Evolutionary conservation across 2,329 filamentous ascomycete species (phyloP), one percentile per base, ranked within the genome.

Genomic region (Fusarium sublunatum): DNA sequence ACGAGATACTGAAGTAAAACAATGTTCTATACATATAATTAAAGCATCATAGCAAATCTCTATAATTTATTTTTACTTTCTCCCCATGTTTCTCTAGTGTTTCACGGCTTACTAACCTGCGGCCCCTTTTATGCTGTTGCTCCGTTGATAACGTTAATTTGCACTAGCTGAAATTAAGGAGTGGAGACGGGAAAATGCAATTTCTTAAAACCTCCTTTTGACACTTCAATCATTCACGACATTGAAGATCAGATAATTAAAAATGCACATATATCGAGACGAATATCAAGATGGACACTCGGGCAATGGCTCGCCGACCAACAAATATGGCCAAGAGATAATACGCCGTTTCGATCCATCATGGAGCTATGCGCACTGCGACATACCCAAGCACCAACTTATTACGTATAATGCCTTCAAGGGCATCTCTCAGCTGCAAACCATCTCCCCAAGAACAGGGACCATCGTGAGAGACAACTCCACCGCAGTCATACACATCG

Each of bases 401-500:
- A 19, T 58, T 24, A 31, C 35, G 24, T 48, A 53, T 25, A 38
- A 40, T 13, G 7, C 36, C 15, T 6, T 9, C 28, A 47, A 44
- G 29, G 11, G 36, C 9, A 26, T 53, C 19, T 48, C 55, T 2
- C 38, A 43, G 24, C 44, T 58, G 6, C 55, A 47, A 25, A 36
- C 34, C 3, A 25, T 28, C 6, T 11, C 32, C 11, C 31, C 36
- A 3, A 40, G 39, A 8, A 48, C 49, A 11, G 11, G 26, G 9
- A 9, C 7, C 10, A 11, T 49, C 5, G 32, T 31, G 5, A 6
- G 32, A 7, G 55, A 58, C 8, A 36, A 12, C 13, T 28, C 22
- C 3, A 64, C 54, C 5, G 25, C 70, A 3, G 67, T 72, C 6
- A 50, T 73, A n/a, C 49, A 47, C 32, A 70, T 71, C 25, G 57